Evolutionary conservation across 2,329 filamentous ascomycete species (phyloP).

Genomic region (Aspergillus amoenus): DNA sequence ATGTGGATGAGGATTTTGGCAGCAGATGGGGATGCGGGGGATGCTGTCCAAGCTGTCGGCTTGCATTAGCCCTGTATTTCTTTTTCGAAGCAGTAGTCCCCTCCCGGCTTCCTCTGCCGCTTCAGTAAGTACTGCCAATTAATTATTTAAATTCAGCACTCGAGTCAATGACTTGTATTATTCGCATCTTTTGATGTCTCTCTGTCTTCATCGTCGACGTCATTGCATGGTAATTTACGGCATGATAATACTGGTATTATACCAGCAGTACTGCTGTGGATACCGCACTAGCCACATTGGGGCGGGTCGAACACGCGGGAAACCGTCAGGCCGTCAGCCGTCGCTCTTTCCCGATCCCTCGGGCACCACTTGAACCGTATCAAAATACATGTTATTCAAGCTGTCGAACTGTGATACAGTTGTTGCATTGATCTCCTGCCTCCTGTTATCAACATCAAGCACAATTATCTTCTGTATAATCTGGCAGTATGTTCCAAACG

Average conservation of each 20-base stretch:
- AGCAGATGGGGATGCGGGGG: constrained; percentile 7
- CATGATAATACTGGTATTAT: neutral
- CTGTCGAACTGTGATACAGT: no score
- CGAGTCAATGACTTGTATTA: neutral
- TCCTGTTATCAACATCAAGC: no score
- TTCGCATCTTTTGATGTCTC: neutral
- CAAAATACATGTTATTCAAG: no score
- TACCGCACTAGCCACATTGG: constrained; percentile 2
- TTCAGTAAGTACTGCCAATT: no score
- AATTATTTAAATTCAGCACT: no score
- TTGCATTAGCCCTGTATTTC: constrained; percentile 1
- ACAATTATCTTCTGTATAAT: neutral
- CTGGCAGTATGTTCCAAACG: neutral
- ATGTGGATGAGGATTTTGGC: constrained; percentile 3
- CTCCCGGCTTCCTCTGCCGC: no score
- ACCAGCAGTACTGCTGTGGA: neutral
- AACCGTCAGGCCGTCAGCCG: neutral
- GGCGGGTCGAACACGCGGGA: neutral
- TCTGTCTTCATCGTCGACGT: neutral
- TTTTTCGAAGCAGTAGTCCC: neutral
- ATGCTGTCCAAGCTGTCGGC: constrained; percentile 3
- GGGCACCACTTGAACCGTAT: neutral
- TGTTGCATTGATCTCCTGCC: no score
- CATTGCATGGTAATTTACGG: neutral
- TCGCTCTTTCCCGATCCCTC: constrained; percentile 4